These are phyloP conservation scores for Tubosaeta brunneosetosa DNA, from an alignment of 768 basidiomycete species.

Conservation along the genomic window DNA sequence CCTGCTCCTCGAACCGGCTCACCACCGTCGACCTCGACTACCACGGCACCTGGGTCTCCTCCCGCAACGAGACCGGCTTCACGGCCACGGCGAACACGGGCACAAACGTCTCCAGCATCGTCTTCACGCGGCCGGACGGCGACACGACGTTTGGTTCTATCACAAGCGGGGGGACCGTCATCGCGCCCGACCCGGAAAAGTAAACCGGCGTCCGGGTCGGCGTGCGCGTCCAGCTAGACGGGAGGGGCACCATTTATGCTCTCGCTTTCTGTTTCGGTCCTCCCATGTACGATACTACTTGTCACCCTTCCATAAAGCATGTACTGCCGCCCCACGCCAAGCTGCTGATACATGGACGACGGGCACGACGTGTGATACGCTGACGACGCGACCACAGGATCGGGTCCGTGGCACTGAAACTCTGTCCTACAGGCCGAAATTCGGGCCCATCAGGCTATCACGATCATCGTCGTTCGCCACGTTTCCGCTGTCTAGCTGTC, in stretches of 20 bases:
- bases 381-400: too few relatives aligned
- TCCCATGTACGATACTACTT: background rate
- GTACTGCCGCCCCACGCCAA: too few relatives aligned
- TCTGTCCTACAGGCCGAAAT: too few relatives aligned
- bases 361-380: too few relatives aligned
- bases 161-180: background rate
- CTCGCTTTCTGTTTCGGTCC: background rate
- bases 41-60: background rate
- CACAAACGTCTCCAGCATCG: background rate
- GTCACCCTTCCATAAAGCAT: too few relatives aligned
- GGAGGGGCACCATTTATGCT: background rate
- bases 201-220: too few relatives aligned
- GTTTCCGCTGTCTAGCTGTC: too few relatives aligned
- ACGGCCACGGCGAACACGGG: conserved; percentile 1
- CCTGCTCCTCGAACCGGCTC: conserved; percentile 7
- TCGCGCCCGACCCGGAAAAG: background rate
- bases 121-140: background rate
- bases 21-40: conserved; percentile 25
- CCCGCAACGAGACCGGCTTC: background rate
- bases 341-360: too few relatives aligned
- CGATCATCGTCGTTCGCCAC: too few relatives aligned
- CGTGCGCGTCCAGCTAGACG: background rate
- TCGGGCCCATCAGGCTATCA: too few relatives aligned
- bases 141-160: too few relatives aligned
- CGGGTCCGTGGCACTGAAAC: too few relatives aligned